Evolutionary conservation across 192 early-diverging fungal species (phyloP), one percentile per base, ranked within the genome.

Genomic region (Backusella circina): DNA sequence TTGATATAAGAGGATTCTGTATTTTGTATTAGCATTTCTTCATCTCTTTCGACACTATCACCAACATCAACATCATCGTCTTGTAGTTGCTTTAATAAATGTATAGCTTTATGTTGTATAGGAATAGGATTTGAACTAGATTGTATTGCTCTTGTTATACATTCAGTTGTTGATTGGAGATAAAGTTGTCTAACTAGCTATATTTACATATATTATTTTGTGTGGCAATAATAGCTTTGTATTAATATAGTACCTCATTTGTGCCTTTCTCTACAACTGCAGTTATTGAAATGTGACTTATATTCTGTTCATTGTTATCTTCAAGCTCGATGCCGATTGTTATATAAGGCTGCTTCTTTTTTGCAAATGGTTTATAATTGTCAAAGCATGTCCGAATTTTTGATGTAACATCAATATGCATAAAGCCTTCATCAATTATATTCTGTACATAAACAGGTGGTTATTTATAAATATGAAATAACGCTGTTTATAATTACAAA

Each of bases 291-390:
- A 68, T 38, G 33, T 68, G 67, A n/a, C 36, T 68, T 21, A 68
- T 68, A n/a, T 68, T 68, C n/a, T 68, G 36, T 68, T 68, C 67
- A 28, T 68, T 36, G 10, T 68, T 68, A 68, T 68, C 36, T 5
- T 23, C 67, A 12, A 68, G 67, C 12, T 68, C 36, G 38, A 68
- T 68, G 38, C 36, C 67, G 1, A 68, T 23, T 21, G 18, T 37
- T 35, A 68, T 68, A 10, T 36, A 37, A 9, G 32, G 32, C 1
- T 33, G 36, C 13, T 68, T 68, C 12, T 35, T 23, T n/a, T 33
- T 36, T 23, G 36, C 36, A 68, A 36, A 68, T 12, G n/a, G 67
- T 26, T 68, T 35, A 21, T 61, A 61, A 28, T 61, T 61, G 28
- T 61, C 54, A 61, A 61, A 61, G 23, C 54, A 61, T 23, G 21